Base-by-base conservation (phyloP, 2,329 filamentous ascomycete genomes). In the Achaetomium macrosporum region DNA sequence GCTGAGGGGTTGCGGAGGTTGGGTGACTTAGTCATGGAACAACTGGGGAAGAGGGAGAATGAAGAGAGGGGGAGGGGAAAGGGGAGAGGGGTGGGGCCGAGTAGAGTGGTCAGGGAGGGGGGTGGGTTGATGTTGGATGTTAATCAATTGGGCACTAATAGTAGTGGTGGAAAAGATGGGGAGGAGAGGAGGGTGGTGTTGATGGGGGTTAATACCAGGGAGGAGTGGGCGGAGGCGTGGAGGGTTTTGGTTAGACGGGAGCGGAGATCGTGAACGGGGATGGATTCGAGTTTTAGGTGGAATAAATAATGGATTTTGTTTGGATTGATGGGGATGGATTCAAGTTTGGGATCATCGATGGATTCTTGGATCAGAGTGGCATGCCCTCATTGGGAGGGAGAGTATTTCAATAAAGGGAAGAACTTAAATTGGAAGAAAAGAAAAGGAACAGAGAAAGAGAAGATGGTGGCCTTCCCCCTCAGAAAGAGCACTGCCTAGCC, bases 1-100 rank as follows among this genome's bases (percentile, higher is more conserved):
- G 62, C 66, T 1, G 55, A 63, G 17, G 67, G 67, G 0, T 52
- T 71, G 33, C 33, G 49, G 16, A 46, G 25, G 16, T 37, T 70
- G 40, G 55, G 56, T 10, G 42, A 61, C 36, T 39, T 17, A 13
- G 19, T 33, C 1, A 2, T 9, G 29, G 5, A 7, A 12, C 11
- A 39, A 30, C 13, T 5, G 42, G 7, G 4, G 31, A 8, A 45
- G 16, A 20, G 16, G 37, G 42, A 36, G 33, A 15, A 36, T 10
- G 33, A 15, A 9, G 33, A 13, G n/a, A 30, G 8, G 51, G 42
- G 29, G 33, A 37, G n/a, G 35, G 35, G 35, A 13, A 37, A 37
- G 35, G 35, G 35, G 12, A 37, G 47, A 20, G 36, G 39, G 20
- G 50, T 43, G 54, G 63, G 56, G 50, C 39, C 43, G 45, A 56